Evolutionary conservation across 176 grass and related monocot genomes (phyloP).

Genomic region (Pharus latifolius): DNA sequence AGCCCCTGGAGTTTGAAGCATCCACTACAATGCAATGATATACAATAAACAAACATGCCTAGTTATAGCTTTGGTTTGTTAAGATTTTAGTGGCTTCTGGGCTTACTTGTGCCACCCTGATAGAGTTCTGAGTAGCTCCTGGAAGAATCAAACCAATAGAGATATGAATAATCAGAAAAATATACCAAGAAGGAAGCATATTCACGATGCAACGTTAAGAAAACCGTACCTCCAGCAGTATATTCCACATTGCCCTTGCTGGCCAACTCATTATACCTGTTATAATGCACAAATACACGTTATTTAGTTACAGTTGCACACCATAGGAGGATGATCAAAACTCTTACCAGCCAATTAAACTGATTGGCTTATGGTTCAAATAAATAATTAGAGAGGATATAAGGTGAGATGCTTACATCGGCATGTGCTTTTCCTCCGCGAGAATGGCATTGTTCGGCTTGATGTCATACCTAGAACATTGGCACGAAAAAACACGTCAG

Average conservation of each 20-base stretch:
- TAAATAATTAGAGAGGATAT: background rate
- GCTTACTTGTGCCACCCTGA: constrained; percentile 95
- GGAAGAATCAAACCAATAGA: constrained; percentile 20
- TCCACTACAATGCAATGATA: constrained; percentile 58
- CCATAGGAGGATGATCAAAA: background rate
- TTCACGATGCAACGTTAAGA: background rate
- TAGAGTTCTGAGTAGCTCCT: constrained; percentile 97
- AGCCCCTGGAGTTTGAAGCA: constrained; percentile 87
- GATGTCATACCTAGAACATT: constrained; percentile 65
- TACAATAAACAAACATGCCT: constrained; percentile 17
- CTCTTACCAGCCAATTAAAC: background rate
- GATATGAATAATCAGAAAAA: constrained; percentile 1
- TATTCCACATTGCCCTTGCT: constrained; percentile 81
- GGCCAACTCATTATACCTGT: constrained; percentile 89
- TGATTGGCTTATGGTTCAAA: background rate
- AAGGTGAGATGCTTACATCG: constrained; percentile 80
- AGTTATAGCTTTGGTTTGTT: background rate
- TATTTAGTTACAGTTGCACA: background rate
- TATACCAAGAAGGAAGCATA: background rate
- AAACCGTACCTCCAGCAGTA: constrained; percentile 75
- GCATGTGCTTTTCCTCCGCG: constrained; percentile 75
- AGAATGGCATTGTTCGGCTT: constrained; percentile 87
- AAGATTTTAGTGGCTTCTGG: background rate
- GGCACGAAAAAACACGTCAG: background rate
- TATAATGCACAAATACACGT: background rate